Evolutionary conservation across 2,329 filamentous ascomycete genomes (phyloP).

Genomic region (Pyrenochaeta sp.): DNA sequence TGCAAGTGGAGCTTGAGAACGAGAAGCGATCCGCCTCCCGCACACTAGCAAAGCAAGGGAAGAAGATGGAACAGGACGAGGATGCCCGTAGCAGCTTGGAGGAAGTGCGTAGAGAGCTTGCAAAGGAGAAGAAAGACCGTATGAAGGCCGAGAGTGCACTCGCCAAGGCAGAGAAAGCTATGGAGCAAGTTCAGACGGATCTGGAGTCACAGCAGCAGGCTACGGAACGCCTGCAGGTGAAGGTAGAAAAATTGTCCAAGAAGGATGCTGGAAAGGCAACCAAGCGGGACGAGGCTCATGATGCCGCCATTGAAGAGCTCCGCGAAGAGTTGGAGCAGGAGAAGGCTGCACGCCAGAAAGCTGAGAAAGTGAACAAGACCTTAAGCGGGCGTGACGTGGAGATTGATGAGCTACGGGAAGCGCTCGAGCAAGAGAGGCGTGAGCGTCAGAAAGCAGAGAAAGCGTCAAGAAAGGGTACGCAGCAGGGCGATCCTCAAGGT

Average conservation of each 20-base stretch:
- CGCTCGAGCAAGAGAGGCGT: slow-evolving; percentile 55
- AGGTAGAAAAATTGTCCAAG: slow-evolving; percentile 45
- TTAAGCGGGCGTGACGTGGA: slow-evolving; percentile 30
- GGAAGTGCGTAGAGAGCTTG: slow-evolving; percentile 56
- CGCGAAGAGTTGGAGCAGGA: slow-evolving; percentile 55
- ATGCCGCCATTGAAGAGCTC: slow-evolving; percentile 43
- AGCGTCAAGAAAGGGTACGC: slow-evolving; percentile 46
- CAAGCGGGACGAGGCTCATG: slow-evolving; percentile 46
- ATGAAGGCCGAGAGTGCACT: slow-evolving; percentile 51
- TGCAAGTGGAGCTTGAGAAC: slow-evolving; percentile 84
- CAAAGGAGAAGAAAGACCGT: slow-evolving; percentile 56
- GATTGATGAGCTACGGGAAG: slow-evolving; percentile 38
- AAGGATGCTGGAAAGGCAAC: slow-evolving; percentile 43
- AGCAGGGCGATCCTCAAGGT: slow-evolving; percentile 53
- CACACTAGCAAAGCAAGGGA: slow-evolving; percentile 59
- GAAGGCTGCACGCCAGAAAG: slow-evolving; percentile 37
- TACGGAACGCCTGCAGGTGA: slow-evolving; percentile 40
- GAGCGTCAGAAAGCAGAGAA: slow-evolving; percentile 42
- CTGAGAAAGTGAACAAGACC: slow-evolving; percentile 48
- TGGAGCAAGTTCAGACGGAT: slow-evolving; percentile 42
- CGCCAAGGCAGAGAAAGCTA: slow-evolving; percentile 47
- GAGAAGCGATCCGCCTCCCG: slow-evolving; percentile 76
- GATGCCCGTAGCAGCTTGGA: slow-evolving; percentile 56
- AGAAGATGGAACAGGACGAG: slow-evolving; percentile 59
- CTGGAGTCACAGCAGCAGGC: slow-evolving; percentile 43